Percentiles rank a stretch among this genome's conserved stretches.
Evolutionary conservation across 139 green algal genomes (phyloP).

Genomic region (Picochlorum costavermella): DNA sequence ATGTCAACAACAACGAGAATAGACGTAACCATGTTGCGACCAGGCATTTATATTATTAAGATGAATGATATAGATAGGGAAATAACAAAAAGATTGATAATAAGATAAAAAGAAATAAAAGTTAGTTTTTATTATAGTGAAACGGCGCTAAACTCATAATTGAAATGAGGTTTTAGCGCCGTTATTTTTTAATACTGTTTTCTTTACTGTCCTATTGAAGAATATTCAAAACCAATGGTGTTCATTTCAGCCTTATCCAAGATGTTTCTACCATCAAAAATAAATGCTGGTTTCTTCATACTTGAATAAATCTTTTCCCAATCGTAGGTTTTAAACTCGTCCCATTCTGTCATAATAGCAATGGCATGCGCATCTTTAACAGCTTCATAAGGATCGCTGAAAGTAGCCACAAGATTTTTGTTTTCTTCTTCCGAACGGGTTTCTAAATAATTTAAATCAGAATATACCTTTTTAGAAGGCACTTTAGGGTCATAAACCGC

Average conservation of each 20-base stretch:
- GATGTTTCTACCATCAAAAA: constrained; percentile 98
- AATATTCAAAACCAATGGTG: constrained; percentile 92
- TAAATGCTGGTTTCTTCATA: constrained; percentile 96
- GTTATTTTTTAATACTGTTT: no score
- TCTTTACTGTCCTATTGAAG: no score
- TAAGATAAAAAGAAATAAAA: no score
- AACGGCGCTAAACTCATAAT: no score
- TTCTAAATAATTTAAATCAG: constrained; percentile 71
- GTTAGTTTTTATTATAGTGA: no score
- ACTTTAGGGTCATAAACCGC: constrained; percentile 92
- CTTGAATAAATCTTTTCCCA: constrained; percentile 58
- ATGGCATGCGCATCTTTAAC: constrained; percentile 74
- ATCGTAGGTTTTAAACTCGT: constrained; percentile 90
- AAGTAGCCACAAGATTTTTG: constrained; percentile 23
- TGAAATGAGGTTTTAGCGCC: no score
- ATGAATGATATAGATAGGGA: no score
- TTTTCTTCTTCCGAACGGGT: constrained; percentile 88
- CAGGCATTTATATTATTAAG: no score
- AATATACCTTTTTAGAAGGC: constrained; percentile 64
- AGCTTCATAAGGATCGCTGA: constrained; percentile 47
- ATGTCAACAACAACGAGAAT: no score
- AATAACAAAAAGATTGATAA: no score
- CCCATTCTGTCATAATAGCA: constrained; percentile 95
- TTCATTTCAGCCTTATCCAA: constrained; percentile 77
- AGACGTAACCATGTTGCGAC: no score